Evolutionary conservation across 2,329 filamentous ascomycete species (phyloP).

Genomic region (Dryadomyces quercus-mongolicae): DNA sequence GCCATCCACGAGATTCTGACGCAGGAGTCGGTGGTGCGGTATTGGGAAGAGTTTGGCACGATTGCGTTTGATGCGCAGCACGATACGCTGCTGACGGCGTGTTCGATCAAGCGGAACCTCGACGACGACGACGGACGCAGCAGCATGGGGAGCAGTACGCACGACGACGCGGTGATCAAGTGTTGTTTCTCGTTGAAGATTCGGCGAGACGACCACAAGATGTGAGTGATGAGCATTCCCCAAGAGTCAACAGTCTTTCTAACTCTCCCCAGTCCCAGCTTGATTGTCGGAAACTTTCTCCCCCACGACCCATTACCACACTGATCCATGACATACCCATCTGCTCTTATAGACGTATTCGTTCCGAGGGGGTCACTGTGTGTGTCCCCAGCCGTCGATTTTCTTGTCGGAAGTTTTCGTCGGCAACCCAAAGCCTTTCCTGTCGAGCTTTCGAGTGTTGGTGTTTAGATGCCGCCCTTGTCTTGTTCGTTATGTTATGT

Average conservation of each 20-base stretch:
- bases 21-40: constrained; percentile 87
- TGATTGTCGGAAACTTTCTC: constrained; percentile 95
- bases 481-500: not conserved
- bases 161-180: constrained; percentile 57
- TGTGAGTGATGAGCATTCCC: constrained; percentile 70
- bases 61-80: constrained; percentile 93
- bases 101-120: constrained; percentile 74
- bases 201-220: constrained; percentile 84
- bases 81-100: constrained; percentile 90
- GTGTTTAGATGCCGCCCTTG: not conserved
- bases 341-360: not conserved
- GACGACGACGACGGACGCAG: constrained; percentile 54
- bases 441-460: too few relatives aligned
- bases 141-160: not conserved
- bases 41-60: constrained; percentile 98
- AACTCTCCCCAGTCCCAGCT: constrained; percentile 54
- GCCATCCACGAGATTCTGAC: constrained; percentile 92
- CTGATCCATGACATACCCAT: not conserved
- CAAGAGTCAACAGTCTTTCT: too few relatives aligned
- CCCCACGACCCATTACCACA: constrained; percentile 54
- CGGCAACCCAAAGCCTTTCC: too few relatives aligned
- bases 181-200: constrained; percentile 99
- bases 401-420: too few relatives aligned
- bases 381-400: too few relatives aligned
- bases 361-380: not conserved